These are phyloP conservation scores for Clonostachys solani DNA, from an alignment of 2,329 filamentous ascomycete species.

Conservation along the genomic window DNA sequence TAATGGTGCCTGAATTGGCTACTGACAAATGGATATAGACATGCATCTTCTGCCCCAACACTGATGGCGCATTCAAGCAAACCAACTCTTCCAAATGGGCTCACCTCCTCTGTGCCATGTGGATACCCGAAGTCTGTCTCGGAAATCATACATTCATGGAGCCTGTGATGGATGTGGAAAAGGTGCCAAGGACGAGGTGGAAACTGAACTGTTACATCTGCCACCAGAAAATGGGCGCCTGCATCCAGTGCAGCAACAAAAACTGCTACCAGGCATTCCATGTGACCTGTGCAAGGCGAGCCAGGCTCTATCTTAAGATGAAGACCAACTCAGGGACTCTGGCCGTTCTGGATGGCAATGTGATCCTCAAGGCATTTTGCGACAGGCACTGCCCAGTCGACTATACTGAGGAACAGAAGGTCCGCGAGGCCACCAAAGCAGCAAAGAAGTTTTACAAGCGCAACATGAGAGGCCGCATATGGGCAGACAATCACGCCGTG, in stretches of 20 bases:
- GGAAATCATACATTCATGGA: conserved; percentile 98
- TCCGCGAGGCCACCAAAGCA: conserved; percentile 73
- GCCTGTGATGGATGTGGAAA: conserved; percentile 95
- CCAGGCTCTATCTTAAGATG: conserved; percentile 90
- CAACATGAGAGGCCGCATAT: conserved; percentile 83
- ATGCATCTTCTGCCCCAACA: conserved; percentile 98
- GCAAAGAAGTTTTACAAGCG: conserved; percentile 87
- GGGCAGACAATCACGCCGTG: conserved; percentile 85
- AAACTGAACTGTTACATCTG: conserved; percentile 94
- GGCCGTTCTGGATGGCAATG: conserved; percentile 72
- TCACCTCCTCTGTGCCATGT: conserved; percentile 93
- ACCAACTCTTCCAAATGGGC: conserved; percentile 96
- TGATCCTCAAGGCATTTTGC: conserved; percentile 89
- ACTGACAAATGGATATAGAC: conserved; percentile 43
- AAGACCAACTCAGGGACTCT: conserved; percentile 82
- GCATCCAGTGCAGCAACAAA: conserved; percentile 97
- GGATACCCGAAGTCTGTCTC: conserved; percentile 95
- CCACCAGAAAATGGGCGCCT: conserved; percentile 95
- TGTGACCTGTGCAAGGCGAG: conserved; percentile 88
- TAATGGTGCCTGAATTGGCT: conserved; percentile 8
- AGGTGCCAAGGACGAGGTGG: conserved; percentile 93
- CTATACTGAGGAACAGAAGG: conserved; percentile 81
- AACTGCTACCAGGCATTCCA: conserved; percentile 97
- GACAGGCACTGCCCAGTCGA: conserved; percentile 91
- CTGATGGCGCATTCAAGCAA: conserved; percentile 96